Evolutionary conservation across 2,329 filamentous ascomycete genomes (phyloP).

Genomic region (Cordyceps fumosorosea): DNA sequence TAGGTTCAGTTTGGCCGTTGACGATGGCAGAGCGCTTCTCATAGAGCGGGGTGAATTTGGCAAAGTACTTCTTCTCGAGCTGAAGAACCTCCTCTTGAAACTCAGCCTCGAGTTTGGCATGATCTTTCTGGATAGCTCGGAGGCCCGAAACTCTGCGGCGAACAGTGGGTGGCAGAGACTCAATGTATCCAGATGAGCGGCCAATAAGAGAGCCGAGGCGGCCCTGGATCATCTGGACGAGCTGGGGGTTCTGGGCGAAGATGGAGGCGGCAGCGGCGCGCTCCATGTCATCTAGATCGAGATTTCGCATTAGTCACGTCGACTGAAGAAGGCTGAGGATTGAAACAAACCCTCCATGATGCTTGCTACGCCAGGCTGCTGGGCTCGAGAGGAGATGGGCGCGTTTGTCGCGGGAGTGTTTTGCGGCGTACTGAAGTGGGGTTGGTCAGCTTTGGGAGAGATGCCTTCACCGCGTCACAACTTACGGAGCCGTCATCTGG

Average conservation of each 20-base stretch:
- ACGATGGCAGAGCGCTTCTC: slow-evolving; percentile 89
- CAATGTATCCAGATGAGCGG: slow-evolving; percentile 93
- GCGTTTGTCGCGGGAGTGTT: slow-evolving; percentile 95
- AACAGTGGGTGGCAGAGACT: slow-evolving; percentile 83
- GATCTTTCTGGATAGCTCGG: slow-evolving; percentile 97
- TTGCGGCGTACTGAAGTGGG: slow-evolving; percentile 75
- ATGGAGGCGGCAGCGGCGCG: slow-evolving; percentile 80
- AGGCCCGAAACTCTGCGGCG: slow-evolving; percentile 90
- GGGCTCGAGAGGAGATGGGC: slow-evolving; percentile 94
- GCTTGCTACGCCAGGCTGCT: slow-evolving; percentile 87
- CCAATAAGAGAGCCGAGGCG: slow-evolving; percentile 91
- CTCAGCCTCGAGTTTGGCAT: slow-evolving; percentile 95
- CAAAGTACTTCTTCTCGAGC: slow-evolving; percentile 99
- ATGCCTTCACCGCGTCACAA: slow-evolving; percentile 22
- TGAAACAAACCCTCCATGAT: slow-evolving; percentile 85
- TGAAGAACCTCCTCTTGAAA: slow-evolving; percentile 98
- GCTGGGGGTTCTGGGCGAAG: slow-evolving; percentile 90
- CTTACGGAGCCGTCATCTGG: slow-evolving; percentile 51
- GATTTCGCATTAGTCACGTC: slow-evolving; percentile 18
- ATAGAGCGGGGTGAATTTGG: slow-evolving; percentile 96
- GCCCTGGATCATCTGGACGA: slow-evolving; percentile 96
- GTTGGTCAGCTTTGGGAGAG: slow-evolving; percentile 34
- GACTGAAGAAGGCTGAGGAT: slow-evolving; percentile 7
- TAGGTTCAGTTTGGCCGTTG: slow-evolving; percentile 80
- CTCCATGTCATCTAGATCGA: slow-evolving; percentile 73